Evolutionary conservation across 2,329 filamentous ascomycete genomes (phyloP), one percentile per base, ranked within the genome.

Genomic region (Davidsoniella virescens): DNA sequence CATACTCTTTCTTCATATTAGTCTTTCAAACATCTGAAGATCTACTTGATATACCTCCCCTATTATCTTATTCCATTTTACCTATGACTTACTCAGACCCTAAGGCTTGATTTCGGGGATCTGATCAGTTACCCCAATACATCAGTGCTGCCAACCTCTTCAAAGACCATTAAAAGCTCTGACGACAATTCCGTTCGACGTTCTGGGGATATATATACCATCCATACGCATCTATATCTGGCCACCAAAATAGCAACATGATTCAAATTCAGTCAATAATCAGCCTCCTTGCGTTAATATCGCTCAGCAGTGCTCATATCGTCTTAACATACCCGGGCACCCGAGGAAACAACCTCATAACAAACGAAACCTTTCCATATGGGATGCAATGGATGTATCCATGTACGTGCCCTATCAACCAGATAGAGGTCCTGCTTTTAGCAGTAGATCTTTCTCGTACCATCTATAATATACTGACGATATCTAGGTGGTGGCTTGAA

Each of bases 361-460:
- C 81, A 41, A 93, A 87, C 63, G 78, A 76, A 2, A 79, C 75
- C 0, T 92, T 78, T 58, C 87, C 87, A 1, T 94, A 84, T 57
- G 88, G 87, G 66, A 90, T 92, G 84, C 84, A 94, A 69, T 95
- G 87, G 87, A 79, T 81, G 63, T 94, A 94, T 70, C 87, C 88
- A 65, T 95, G 87, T 94, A 70, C 68, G 85, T 49, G 5, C n/a
- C 16, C 20, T n/a, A 20, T 20, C 20, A 20, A 20, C 20, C 20
- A 4, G 5, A 20, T 20, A 20, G 20, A 20, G 20, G 5, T 3
- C 5, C 20, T 20, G 5, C 17, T 20, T 20, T 41, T 12, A 14
- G 18, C 10, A 9, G 7, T 5, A 23, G 17, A 3, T 17, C 26
- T 44, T n/a, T 47, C 16, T 29, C 18, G n/a, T 10, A 20, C 9